Evolutionary conservation across 352 stramenopile genomes (phyloP).

Genomic region (Phytopythium kandeliae): DNA sequence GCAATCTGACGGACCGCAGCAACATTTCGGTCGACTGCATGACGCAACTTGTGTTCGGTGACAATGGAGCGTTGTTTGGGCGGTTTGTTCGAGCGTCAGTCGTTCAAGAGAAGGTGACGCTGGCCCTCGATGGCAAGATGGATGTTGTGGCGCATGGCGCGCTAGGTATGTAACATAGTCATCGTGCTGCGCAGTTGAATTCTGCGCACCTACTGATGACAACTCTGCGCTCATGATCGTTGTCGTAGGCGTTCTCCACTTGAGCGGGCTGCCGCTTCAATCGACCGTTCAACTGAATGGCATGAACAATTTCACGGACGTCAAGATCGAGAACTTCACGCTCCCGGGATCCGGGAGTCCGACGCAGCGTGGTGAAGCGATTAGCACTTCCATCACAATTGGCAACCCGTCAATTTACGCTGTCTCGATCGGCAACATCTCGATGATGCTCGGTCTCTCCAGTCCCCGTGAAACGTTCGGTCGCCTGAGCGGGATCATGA

Average conservation of each 20-base stretch:
- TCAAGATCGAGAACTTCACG: slow-evolving; percentile 55
- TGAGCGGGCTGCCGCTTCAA: slow-evolving; percentile 44
- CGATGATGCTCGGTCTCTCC: slow-evolving; percentile 43
- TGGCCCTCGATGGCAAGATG: slow-evolving; percentile 48
- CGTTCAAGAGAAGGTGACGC: slow-evolving; percentile 30
- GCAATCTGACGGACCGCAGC: slow-evolving; percentile 42
- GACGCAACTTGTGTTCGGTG: slow-evolving; percentile 36
- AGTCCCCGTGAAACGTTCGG: slow-evolving; percentile 38
- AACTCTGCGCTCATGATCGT: neutral
- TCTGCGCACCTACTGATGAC: no score
- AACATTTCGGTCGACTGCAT: slow-evolving; percentile 71
- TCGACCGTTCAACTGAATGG: slow-evolving; percentile 34
- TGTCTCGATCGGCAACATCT: slow-evolving; percentile 53
- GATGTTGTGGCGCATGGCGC: slow-evolving; percentile 58
- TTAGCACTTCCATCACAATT: slow-evolving; percentile 56
- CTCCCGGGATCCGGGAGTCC: slow-evolving; percentile 40
- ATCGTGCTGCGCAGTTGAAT: neutral
- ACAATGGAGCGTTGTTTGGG: slow-evolving; percentile 45
- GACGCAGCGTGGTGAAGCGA: slow-evolving; percentile 32
- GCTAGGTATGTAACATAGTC: slow-evolving; percentile 31
- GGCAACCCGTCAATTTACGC: slow-evolving; percentile 68
- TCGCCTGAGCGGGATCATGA: slow-evolving; percentile 44
- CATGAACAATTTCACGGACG: slow-evolving; percentile 58
- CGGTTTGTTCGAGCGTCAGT: slow-evolving; percentile 66
- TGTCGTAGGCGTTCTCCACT: slow-evolving; percentile 35